Evolutionary conservation across 495 filamentous ascomycete species (phyloP).

Genomic region (Annulohypoxylon nitens): DNA sequence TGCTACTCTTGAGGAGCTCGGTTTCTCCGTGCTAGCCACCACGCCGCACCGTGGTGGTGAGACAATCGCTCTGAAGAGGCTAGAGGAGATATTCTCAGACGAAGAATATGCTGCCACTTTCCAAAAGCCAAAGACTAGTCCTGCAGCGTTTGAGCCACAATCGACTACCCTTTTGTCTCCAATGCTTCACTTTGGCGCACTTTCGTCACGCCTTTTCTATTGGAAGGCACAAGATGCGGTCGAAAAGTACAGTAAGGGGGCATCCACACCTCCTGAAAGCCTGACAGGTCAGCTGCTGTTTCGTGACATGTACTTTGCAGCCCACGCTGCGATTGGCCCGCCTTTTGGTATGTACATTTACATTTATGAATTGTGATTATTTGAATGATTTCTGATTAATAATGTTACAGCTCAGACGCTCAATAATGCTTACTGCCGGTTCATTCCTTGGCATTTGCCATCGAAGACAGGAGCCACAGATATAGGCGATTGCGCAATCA

Average conservation of each 20-base stretch:
- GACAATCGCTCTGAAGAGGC: constrained; percentile 64
- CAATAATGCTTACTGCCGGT: constrained; percentile 70
- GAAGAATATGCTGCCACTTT: constrained; percentile 75
- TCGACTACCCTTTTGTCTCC: constrained; percentile 76
- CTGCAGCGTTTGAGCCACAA: constrained; percentile 75
- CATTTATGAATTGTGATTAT: not conserved
- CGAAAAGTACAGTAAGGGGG: constrained; percentile 61
- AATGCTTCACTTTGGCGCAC: constrained; percentile 76
- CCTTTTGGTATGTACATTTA: constrained; percentile 55
- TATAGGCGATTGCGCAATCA: constrained; percentile 54
- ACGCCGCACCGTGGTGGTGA: constrained; percentile 75
- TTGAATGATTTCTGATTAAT: constrained; percentile 2
- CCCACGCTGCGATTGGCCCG: constrained; percentile 73
- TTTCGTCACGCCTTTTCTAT: constrained; percentile 75
- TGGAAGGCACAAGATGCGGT: constrained; percentile 72
- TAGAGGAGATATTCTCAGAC: constrained; percentile 66
- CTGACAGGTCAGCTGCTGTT: constrained; percentile 78
- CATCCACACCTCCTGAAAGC: constrained; percentile 68
- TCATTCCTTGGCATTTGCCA: constrained; percentile 79
- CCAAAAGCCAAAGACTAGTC: constrained; percentile 77
- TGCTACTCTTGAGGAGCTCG: constrained; percentile 72
- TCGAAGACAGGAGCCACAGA: constrained; percentile 60
- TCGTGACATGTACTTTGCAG: constrained; percentile 82
- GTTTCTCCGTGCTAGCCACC: constrained; percentile 65
- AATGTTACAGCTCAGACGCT: constrained; percentile 58